phyloP scores from a whole-genome alignment of 768 basidiomycete genomes.

The Kwoniella mangroviensis region DNA sequence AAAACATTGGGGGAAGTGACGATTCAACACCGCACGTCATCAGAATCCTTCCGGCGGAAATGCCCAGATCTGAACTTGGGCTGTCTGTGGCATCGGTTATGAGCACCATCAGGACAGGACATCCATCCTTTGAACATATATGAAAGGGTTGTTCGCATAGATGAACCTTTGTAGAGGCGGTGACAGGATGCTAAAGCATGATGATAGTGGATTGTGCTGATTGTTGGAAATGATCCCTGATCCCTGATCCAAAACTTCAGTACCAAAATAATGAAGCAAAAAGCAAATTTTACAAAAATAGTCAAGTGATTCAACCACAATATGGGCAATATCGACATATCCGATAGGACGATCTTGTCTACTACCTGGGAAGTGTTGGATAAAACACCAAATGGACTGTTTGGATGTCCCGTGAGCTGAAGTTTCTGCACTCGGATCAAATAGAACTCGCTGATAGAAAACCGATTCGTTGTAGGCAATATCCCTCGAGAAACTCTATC shows the following conservation, averaged over 20 bases:
- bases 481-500: slow-evolving; percentile 7
- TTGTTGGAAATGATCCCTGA: background rate
- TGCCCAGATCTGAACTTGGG: too few species aligned
- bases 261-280: too few species aligned
- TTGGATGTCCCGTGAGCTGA: slow-evolving; percentile 13
- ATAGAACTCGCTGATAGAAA: too few species aligned
- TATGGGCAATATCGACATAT: background rate
- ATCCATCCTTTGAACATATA: background rate
- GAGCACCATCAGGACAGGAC: too few species aligned
- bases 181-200: too few species aligned
- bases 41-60: too few species aligned
- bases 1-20: background rate
- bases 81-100: too few species aligned
- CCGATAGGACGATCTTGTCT: slow-evolving; percentile 6
- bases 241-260: background rate
- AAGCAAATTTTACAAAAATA: too few species aligned
- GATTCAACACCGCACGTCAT: background rate
- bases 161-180: too few species aligned
- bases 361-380: slow-evolving; percentile 5
- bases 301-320: too few species aligned
- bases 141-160: background rate
- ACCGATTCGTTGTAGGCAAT: slow-evolving; percentile 16
- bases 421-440: too few species aligned
- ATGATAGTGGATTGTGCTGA: too few species aligned
- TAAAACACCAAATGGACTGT: slow-evolving; percentile 4